Evolutionary conservation across 164 flowering plant species (phyloP), one percentile per base, ranked within the genome.

Genomic region (Chloranthus sessilifolius): DNA sequence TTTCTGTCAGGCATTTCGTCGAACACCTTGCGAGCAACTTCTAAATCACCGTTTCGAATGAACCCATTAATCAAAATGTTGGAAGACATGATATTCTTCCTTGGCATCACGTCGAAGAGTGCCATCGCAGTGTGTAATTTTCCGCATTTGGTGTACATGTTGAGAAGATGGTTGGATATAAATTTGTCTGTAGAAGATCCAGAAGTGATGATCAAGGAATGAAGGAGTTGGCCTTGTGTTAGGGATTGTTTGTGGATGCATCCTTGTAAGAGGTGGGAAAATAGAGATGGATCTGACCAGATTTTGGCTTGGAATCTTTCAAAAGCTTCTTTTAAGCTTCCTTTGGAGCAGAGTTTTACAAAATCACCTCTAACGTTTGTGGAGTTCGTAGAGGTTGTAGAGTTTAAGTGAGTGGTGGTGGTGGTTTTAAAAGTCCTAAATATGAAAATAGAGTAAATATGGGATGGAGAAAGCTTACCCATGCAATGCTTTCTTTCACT

Each of bases 1-100:
- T 85, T 85, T 52, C 77, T 68, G 16, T 65, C 75, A 34, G 72
- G 64, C 84, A 81, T 82, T 56, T 73, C 73, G 5, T 83, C 75
- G 52, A 85, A 85, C 66, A 85, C 12, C 26, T 70, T 68, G 2
- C 52, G 47, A 7, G 91, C 91, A 41, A 51, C 23, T n/a, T 51
- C 77, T 68, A 81, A 66, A 31, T 77, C 80, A 1, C 82, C 86
- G 16, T 25, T 62, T 26, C 56, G 70, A 12, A 83, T n/a, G 46
- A 42, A 67, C 43, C 75, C 91, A 36, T 69, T 69, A 3, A 86
- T 71, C 66, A 83, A 49, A 47, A 83, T 83, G 67, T 83, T 86
- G 27, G 52, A 60, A 34, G 91, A 74, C 95, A 86, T 82, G 11
- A 73, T 19, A 53, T 83, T 86, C 47, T 46, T 74, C 57, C 60